Evolutionary conservation across 257 asterid species (phyloP), one percentile per base, ranked within the genome.

Genomic region (Mitragyna speciosa): DNA sequence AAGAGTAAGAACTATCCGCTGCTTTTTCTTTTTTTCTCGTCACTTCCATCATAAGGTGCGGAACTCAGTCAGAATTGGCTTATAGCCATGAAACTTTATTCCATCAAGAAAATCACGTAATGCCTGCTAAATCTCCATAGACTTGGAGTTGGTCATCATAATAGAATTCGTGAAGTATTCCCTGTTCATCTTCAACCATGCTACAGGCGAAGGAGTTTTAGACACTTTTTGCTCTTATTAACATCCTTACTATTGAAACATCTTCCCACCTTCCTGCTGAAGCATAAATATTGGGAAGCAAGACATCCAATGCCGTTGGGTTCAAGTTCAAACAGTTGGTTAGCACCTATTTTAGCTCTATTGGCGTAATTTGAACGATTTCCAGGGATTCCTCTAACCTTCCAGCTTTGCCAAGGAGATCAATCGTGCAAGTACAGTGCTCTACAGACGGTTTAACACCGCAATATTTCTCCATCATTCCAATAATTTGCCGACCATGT

Each of bases 341-440:
- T 65, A 0, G 97, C 94, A 28, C 96, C 96, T 61, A 89, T 83
- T 82, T 93, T 94, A n/a, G 97, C 99, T 88, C 88, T 80, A 88
- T 81, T 8, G 96, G 93, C 99, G 93, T 90, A 10, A 78, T 80
- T 81, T 63, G 75, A 30, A 90, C 85, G 30, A 95, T 87, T 26
- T 82, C 48, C 0, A 89, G 83, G 6, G 97, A 97, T 76, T 92
- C 91, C 31, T 91, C 84, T 61, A 91, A 83, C 68, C 73, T 75
- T 12, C 98, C 97, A 0, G 89, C 85, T 88, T 93, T 85, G 48
- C 94, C 92, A 12, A 90, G 81, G 76, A 94, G 85, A 86, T 94
- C 98, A 41, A 91, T 89, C 95, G 93, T 85, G 84, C 94, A 90
- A 75, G 84, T 87, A 80, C 89, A 90, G 78, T 95, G 99, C 81